phyloP scores from a whole-genome alignment of 768 basidiomycete species.

The Leccinum rimulosum region DNA sequence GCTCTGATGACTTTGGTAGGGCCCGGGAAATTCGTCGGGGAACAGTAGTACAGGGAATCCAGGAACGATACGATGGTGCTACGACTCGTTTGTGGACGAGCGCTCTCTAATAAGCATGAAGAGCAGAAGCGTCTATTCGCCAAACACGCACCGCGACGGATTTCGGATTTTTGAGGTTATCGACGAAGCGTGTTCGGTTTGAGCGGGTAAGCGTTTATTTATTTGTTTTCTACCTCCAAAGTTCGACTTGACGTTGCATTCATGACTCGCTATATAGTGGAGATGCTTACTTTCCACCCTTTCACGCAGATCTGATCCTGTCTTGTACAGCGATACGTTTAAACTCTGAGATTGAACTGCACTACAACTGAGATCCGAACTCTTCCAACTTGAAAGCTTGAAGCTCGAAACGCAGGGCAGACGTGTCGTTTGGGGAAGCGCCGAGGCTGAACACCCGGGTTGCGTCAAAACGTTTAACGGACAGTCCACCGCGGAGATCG shows the following conservation, averaged over 20 bases:
- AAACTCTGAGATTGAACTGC: not conserved
- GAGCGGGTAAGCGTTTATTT: conserved; percentile 62
- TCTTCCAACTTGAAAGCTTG: not conserved
- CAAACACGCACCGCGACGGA: conserved; percentile 77
- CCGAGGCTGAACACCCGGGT: not conserved
- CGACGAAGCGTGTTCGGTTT: conserved; percentile 82
- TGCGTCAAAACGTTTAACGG: not conserved
- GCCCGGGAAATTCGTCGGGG: conserved; percentile 6
- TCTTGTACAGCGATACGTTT: not conserved
- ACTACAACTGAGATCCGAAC: not conserved
- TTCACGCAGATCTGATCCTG: not conserved
- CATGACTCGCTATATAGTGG: not conserved
- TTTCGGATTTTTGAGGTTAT: conserved; percentile 63
- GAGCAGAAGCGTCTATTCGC: conserved; percentile 55
- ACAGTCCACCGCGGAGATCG: not conserved
- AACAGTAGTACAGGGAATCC: not conserved
- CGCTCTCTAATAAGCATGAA: conserved; percentile 48
- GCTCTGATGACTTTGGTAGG: conserved; percentile 47
- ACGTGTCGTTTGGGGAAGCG: not conserved
- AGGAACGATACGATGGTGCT: not conserved
- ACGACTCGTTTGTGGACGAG: conserved; percentile 14
- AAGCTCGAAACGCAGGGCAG: not conserved
- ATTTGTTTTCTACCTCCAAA: not conserved
- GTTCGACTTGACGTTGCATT: not conserved
- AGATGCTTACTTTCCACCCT: not conserved